Base-by-base conservation (phyloP, 1,284 basidiomycete genomes). In the Xerocomus minutiporus region DNA sequence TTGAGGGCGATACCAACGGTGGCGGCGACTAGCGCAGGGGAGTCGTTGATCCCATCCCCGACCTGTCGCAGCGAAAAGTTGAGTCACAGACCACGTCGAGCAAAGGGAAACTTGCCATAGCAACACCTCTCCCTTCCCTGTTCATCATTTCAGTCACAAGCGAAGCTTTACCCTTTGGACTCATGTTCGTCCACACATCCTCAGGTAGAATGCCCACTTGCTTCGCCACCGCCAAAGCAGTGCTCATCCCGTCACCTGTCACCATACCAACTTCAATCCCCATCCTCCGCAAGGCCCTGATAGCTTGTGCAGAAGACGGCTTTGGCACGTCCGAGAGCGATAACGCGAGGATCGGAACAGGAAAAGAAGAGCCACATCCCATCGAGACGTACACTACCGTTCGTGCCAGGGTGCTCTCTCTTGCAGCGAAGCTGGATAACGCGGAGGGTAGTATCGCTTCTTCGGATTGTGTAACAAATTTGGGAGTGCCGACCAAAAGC, bases 31-130 rank as follows among this genome's bases (percentile, higher is more conserved):
- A 99, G 84, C 1, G 96, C 97, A 1, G 95, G 96, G 1, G 94
- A 96, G 69, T 99, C 97, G 70, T 99, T 99, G 74, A 99, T 97
- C 17, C 97, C 97, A 69, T 99, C 97, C 20, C 97, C 97, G 46
- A 99, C 93, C 93, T 94, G 56, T 38, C 0, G 26, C 1, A 41
- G 46, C 46, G 13, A 31, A 50, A 42, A 32, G 52, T 26, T 52
- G 51, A 41, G 12, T 26, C 35, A 52, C 35, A 46, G 15, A 20
- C 43, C 39, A 5, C 28, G 23, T 26, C 39, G 20, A 20, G 36
- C 8, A 42, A 35, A 35, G 31, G 35, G 49, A 17, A 20, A 71
- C 82, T 57, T 60, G 91, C 94, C 93, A 97, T 96, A 1, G 92
- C 94, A 23, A 96, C 87, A 34, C 84, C 87, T 25, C 80, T 82